Percentiles rank a stretch among this genome's conserved stretches.
Evolutionary conservation across 2,329 filamentous ascomycete genomes (phyloP).

Genomic region (Arthrobotrys megalospora): DNA sequence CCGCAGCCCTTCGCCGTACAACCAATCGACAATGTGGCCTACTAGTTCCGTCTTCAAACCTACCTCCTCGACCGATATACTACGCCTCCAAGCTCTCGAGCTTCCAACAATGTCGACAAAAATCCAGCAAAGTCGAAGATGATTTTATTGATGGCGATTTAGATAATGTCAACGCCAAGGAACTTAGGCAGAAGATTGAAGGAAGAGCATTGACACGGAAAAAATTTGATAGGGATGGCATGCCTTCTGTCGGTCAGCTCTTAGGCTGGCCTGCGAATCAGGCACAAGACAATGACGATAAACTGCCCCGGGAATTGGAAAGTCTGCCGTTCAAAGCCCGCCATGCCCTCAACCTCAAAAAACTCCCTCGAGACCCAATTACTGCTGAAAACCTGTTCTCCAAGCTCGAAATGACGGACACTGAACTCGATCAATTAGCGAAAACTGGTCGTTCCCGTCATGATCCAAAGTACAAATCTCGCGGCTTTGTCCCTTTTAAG

Average conservation of each 20-base stretch:
- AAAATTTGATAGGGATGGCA: constrained; percentile 2
- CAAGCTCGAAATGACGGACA: constrained; percentile 38
- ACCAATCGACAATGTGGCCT: constrained; percentile 58
- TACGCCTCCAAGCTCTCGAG: constrained; percentile 7
- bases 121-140: background rate
- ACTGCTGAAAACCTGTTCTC: constrained; percentile 44
- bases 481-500: constrained; percentile 27
- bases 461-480: constrained; percentile 46
- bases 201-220: constrained; percentile 7
- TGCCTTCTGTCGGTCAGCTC: constrained; percentile 40
- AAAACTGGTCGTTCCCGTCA: constrained; percentile 2
- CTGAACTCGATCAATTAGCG: constrained; percentile 35
- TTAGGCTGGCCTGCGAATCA: constrained; percentile 44
- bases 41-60: constrained; percentile 46
- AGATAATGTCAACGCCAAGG: background rate
- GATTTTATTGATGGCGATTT: background rate
- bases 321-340: constrained; percentile 34
- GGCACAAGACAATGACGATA: constrained; percentile 38
- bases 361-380: constrained; percentile 36
- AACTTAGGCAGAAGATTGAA: background rate
- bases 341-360: constrained; percentile 41
- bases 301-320: constrained; percentile 25
- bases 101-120: constrained; percentile 33
- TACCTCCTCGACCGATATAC: constrained; percentile 56
- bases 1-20: constrained; percentile 46